Conservation (phyloP, 1,139 yeast species). For the Kazachstania sp. region DNA sequence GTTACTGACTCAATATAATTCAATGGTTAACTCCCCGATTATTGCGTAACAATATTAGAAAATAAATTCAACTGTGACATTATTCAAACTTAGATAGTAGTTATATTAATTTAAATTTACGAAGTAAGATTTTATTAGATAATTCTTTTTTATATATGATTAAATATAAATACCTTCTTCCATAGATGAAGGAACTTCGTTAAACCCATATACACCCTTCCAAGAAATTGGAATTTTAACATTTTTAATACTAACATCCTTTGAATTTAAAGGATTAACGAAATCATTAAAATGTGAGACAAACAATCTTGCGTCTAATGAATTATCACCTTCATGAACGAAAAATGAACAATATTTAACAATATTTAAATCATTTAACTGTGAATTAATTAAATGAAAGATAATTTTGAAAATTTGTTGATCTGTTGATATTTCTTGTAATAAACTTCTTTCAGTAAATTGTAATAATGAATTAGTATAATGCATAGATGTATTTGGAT, state of each 20-base stretch:
- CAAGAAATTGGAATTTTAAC: conserved; percentile 67
- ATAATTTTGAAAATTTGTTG: conserved; percentile 25
- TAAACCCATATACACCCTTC: conserved; percentile 76
- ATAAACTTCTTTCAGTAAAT: conserved; percentile 21
- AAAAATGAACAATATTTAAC: conserved; percentile 34
- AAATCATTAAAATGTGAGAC: conserved; percentile 38
- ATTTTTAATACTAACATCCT: conserved; percentile 10
- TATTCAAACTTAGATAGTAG: no score
- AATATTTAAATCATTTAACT: conserved; percentile 7
- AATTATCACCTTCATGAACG: conserved; percentile 88
- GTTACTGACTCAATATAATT: no score
- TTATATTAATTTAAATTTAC: no score
- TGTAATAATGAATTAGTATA: conserved; percentile 20
- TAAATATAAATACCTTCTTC: conserved; percentile 73
- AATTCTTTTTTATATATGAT: conserved; percentile 3
- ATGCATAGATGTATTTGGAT: conserved; percentile 13
- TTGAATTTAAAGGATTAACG: conserved; percentile 4
- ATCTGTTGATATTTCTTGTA: conserved; percentile 24
- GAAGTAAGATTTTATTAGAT: no score
- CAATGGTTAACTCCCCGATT: no score
- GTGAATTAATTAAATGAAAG: conserved; percentile 23
- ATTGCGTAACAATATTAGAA: no score
- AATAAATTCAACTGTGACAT: no score
- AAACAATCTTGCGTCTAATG: conserved; percentile 55
- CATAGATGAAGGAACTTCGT: conserved; percentile 54